Percentiles rank a stretch among this genome's conserved stretches.
These are phyloP conservation scores for Anastatica hierochuntica DNA, from an alignment of 345 rosid genomes.

Conservation along the genomic window DNA sequence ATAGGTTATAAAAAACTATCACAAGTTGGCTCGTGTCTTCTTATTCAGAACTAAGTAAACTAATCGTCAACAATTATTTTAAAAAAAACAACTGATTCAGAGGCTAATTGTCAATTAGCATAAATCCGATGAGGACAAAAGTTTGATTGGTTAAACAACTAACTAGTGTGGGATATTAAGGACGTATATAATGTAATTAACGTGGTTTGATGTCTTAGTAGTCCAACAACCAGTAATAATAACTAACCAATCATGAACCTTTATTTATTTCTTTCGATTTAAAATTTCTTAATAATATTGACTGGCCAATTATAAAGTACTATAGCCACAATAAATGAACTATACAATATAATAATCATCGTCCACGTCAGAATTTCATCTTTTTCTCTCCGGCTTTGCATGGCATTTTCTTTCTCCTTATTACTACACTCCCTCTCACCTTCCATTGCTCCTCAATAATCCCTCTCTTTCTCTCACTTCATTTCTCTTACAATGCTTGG, in stretches of 20 bases:
- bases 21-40: no score
- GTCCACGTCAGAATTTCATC: slow-evolving; percentile 33
- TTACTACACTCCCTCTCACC: background rate
- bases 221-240: slow-evolving; percentile 22
- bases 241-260: slow-evolving; percentile 16
- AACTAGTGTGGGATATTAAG: no score
- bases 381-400: slow-evolving; percentile 42
- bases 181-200: slow-evolving; percentile 10
- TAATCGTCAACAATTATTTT: no score
- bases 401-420: slow-evolving; percentile 31
- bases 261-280: background rate
- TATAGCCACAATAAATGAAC: background rate
- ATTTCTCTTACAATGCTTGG: slow-evolving; percentile 28
- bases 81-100: no score
- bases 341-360: slow-evolving; percentile 14
- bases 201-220: slow-evolving; percentile 10
- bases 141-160: background rate
- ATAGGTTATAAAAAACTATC: no score
- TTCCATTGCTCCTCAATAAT: background rate
- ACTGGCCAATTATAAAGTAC: background rate
- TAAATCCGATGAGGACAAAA: background rate
- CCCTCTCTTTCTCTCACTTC: background rate
- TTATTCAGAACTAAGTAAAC: no score
- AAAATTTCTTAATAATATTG: slow-evolving; percentile 1
- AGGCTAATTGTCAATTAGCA: no score